These are phyloP conservation scores for Tephrocybe sp. DNA, from an alignment of 768 basidiomycete species.

Conservation along the genomic window DNA sequence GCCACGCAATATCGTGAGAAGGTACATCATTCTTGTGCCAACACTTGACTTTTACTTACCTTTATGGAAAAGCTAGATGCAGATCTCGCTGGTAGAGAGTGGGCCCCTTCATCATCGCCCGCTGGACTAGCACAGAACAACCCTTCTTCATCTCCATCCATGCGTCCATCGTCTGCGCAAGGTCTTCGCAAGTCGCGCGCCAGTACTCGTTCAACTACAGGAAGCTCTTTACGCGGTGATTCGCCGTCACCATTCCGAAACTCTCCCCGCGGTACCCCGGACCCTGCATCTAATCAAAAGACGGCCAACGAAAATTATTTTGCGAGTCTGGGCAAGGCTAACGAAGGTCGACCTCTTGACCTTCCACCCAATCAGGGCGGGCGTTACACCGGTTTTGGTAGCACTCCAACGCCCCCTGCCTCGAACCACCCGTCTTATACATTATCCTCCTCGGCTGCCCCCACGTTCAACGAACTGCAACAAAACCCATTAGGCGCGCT, in stretches of 20 bases:
- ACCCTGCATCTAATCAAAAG: conserved; percentile 56
- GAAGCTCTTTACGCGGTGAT: conserved; percentile 48
- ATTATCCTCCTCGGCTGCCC: conserved; percentile 79
- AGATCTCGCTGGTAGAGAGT: conserved; percentile 69
- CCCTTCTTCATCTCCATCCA: conserved; percentile 45
- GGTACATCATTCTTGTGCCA: conserved; percentile 41
- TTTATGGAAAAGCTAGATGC: conserved; percentile 68
- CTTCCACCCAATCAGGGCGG: conserved; percentile 94
- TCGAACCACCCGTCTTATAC: conserved; percentile 66
- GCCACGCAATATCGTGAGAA: conserved; percentile 95
- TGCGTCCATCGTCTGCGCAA: conserved; percentile 72
- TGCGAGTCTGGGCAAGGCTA: conserved; percentile 77
- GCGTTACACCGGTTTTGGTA: conserved; percentile 91
- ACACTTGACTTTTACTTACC: conserved; percentile 15
- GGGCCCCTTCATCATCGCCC: conserved; percentile 78
- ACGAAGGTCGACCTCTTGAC: conserved; percentile 73
- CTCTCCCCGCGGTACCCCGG: conserved; percentile 45
- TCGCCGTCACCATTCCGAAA: conserved; percentile 55
- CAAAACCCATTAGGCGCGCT: conserved; percentile 84
- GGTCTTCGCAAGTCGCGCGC: conserved; percentile 88
- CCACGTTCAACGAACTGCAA: conserved; percentile 79
- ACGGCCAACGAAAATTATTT: conserved; percentile 88
- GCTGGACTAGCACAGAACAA: conserved; percentile 37
- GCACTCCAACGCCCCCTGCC: conserved; percentile 63
- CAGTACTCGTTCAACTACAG: conserved; percentile 52